Evolutionary conservation across 768 basidiomycete species (phyloP).

Genomic region (Termitomyces sp.): DNA sequence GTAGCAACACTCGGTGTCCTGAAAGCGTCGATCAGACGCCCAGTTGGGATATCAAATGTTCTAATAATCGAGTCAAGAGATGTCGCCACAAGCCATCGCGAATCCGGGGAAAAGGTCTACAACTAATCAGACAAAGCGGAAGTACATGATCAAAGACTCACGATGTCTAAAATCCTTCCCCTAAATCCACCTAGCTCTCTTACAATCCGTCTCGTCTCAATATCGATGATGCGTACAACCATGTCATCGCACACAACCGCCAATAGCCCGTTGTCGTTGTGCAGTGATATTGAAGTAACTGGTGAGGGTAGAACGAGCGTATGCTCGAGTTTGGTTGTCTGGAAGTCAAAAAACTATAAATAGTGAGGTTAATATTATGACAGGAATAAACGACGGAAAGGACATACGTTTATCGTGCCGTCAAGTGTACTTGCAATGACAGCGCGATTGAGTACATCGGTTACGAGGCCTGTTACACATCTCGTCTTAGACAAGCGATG

Average conservation of each 20-base stretch:
- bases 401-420: conserved; percentile 81
- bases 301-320: conserved; percentile 64
- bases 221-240: conserved; percentile 79
- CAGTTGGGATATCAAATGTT: conserved; percentile 94
- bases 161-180: conserved; percentile 85
- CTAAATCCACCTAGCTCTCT: conserved; percentile 84
- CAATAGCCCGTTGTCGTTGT: conserved; percentile 81
- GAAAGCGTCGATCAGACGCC: conserved; percentile 89
- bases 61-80: conserved; percentile 90
- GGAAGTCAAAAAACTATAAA: conserved; percentile 92
- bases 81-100: conserved; percentile 85
- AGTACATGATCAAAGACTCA: conserved; percentile 28
- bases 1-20: conserved; percentile 83
- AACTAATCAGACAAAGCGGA: background rate
- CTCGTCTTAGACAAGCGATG: conserved; percentile 39
- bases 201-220: conserved; percentile 84
- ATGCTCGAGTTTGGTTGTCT: conserved; percentile 69
- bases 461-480: conserved; percentile 75
- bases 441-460: conserved; percentile 76
- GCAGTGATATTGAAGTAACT: conserved; percentile 65
- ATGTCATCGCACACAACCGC: conserved; percentile 85
- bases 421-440: conserved; percentile 85
- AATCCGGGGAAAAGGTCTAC: conserved; percentile 92
- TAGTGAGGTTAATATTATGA: background rate
- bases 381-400: background rate